Evolutionary conservation across 768 basidiomycete genomes (phyloP).

Genomic region (Jaapia argillacea): DNA sequence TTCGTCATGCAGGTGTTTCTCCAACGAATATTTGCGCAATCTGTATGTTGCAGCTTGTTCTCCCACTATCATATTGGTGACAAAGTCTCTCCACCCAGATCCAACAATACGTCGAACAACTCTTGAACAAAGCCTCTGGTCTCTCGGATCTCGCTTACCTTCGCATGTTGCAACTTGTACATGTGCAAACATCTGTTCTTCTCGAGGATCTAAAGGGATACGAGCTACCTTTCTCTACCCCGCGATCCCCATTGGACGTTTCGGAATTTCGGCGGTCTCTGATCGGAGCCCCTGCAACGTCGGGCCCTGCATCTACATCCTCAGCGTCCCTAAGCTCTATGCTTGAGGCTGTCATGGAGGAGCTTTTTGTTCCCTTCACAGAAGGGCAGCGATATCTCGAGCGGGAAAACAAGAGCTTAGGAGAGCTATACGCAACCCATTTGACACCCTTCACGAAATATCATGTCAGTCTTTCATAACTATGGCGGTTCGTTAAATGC

Average conservation of each 20-base stretch:
- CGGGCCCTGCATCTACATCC: conserved; percentile 34
- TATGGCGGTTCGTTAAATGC: conserved; percentile 1
- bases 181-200: conserved; percentile 63
- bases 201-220: conserved; percentile 90
- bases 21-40: conserved; percentile 95
- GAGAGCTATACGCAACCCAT: conserved; percentile 65
- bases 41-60: conserved; percentile 40
- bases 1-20: conserved; percentile 98
- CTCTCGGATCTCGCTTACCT: conserved; percentile 88
- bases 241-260: conserved; percentile 54
- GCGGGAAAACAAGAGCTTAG: conserved; percentile 77
- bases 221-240: conserved; percentile 63
- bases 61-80: background rate
- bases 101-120: conserved; percentile 90
- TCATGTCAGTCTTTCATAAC: conserved; percentile 50
- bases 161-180: conserved; percentile 82
- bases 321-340: conserved; percentile 63
- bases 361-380: conserved; percentile 88
- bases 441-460: conserved; percentile 74
- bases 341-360: conserved; percentile 95
- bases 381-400: conserved; percentile 91
- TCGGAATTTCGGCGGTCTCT: conserved; percentile 51
- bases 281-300: conserved; percentile 28
- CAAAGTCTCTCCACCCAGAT: conserved; percentile 42
- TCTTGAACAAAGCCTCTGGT: conserved; percentile 63